phyloP scores from a whole-genome alignment of 108 stramenopile species.

The Ochromonas danica region DNA sequence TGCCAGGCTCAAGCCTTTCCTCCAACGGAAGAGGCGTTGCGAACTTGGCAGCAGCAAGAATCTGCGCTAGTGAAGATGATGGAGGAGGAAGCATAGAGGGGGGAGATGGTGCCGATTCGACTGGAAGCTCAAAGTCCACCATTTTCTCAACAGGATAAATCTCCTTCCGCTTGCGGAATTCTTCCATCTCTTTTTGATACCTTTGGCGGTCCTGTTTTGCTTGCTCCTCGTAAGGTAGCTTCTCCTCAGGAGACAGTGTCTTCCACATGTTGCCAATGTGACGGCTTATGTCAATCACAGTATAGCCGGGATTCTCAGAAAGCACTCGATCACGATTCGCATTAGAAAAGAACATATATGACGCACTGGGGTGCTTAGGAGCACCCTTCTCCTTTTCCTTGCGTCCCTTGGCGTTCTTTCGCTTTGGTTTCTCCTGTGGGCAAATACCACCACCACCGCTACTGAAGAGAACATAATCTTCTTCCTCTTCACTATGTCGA shows the following conservation, averaged over 20 bases:
- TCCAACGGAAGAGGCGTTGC: no score
- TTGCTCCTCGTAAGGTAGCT: constrained; percentile 2
- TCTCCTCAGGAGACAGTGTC: constrained; percentile 12
- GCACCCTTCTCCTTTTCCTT: not conserved
- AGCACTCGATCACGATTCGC: not conserved
- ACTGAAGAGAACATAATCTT: not conserved
- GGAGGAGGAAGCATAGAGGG: no score
- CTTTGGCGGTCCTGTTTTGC: not conserved
- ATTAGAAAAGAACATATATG: constrained; percentile 7
- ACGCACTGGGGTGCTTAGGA: not conserved
- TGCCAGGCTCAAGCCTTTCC: no score
- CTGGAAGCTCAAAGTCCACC: no score
- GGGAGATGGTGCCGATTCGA: no score
- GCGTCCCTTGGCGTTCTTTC: not conserved
- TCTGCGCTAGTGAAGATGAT: no score
- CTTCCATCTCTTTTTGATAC: not conserved
- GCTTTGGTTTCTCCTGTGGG: not conserved
- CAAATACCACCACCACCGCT: not conserved
- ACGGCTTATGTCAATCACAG: not conserved
- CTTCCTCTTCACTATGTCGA: not conserved
- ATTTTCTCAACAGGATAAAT: no score
- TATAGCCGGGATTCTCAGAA: not conserved
- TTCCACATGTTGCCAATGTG: not conserved
- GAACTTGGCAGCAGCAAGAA: no score
- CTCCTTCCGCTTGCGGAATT: no score